These are phyloP conservation scores for Zoysia pacifica DNA, from an alignment of 176 grass and related monocot genomes.

Conservation along the genomic window DNA sequence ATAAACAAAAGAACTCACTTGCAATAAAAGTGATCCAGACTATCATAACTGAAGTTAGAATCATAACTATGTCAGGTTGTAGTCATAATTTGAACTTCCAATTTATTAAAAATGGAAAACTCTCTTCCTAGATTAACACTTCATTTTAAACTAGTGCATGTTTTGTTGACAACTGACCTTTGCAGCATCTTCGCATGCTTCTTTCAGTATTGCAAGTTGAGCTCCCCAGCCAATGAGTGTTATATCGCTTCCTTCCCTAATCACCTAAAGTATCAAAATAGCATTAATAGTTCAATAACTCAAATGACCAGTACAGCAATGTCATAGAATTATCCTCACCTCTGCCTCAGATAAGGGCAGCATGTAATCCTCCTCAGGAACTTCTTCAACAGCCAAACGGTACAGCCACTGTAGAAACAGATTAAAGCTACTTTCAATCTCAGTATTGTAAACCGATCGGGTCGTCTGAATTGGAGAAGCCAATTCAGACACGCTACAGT, in stretches of 20 bases:
- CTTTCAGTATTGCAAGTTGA: slow-evolving; percentile 81
- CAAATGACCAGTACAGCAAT: background rate
- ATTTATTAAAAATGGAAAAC: background rate
- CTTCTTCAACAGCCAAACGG: slow-evolving; percentile 86
- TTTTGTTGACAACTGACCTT: slow-evolving; percentile 50
- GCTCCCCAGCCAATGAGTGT: slow-evolving; percentile 94
- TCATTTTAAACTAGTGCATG: background rate
- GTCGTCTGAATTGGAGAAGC: no score
- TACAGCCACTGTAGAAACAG: slow-evolving; percentile 71
- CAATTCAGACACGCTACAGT: no score
- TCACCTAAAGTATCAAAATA: slow-evolving; percentile 54
- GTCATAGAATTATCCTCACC: slow-evolving; percentile 41
- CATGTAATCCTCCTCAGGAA: slow-evolving; percentile 85
- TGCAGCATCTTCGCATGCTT: slow-evolving; percentile 82
- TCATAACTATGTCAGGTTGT: background rate
- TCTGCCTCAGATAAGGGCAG: slow-evolving; percentile 89
- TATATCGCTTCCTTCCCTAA: slow-evolving; percentile 79
- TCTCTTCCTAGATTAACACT: background rate
- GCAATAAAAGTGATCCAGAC: background rate
- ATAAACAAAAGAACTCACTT: no score
- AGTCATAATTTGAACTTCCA: background rate
- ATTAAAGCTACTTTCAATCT: background rate
- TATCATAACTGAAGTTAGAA: background rate
- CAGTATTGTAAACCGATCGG: background rate
- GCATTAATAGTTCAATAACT: background rate